A percentile compares a stretch with the other conserved stretches of the same genome.
Evolutionary conservation across 257 asterid species (phyloP).

Genomic region (Cinchona pubescens): DNA sequence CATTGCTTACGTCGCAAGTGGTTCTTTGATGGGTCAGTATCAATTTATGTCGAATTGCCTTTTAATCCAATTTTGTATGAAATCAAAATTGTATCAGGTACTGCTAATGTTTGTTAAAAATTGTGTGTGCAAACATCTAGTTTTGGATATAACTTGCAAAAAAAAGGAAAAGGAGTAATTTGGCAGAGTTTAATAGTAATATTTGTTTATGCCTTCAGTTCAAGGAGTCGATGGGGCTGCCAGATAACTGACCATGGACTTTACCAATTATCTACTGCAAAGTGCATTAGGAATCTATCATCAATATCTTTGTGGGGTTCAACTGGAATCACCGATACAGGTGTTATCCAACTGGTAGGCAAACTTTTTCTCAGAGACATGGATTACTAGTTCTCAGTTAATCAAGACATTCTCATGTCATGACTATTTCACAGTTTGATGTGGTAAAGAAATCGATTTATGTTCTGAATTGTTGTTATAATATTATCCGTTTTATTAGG

Average conservation of each 20-base stretch:
- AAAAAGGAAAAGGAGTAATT: not conserved
- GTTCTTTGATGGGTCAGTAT: no score
- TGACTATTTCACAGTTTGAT: not conserved
- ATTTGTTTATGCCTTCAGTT: slow-evolving; percentile 40
- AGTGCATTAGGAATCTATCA: slow-evolving; percentile 66
- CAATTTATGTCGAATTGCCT: no score
- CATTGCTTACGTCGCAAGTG: no score
- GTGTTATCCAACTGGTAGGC: slow-evolving; percentile 67
- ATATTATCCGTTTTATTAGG: not conserved
- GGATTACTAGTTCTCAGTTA: not conserved
- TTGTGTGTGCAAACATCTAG: not conserved
- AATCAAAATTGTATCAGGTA: not conserved
- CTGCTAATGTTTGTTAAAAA: not conserved
- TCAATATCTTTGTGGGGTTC: slow-evolving; percentile 86
- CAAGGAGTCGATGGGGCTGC: slow-evolving; percentile 96
- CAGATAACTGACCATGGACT: slow-evolving; percentile 81
- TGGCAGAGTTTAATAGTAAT: slow-evolving; percentile 10
- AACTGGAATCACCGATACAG: slow-evolving; percentile 66
- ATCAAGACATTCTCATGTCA: not conserved
- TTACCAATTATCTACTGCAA: slow-evolving; percentile 60
- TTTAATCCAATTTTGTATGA: no score
- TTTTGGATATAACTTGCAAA: not conserved
- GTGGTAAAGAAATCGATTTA: not conserved
- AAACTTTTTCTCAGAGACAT: not conserved
- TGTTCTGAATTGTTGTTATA: not conserved